Evolutionary conservation across 352 stramenopile species (phyloP).

Genomic region (Globisporangium cystogenes): DNA sequence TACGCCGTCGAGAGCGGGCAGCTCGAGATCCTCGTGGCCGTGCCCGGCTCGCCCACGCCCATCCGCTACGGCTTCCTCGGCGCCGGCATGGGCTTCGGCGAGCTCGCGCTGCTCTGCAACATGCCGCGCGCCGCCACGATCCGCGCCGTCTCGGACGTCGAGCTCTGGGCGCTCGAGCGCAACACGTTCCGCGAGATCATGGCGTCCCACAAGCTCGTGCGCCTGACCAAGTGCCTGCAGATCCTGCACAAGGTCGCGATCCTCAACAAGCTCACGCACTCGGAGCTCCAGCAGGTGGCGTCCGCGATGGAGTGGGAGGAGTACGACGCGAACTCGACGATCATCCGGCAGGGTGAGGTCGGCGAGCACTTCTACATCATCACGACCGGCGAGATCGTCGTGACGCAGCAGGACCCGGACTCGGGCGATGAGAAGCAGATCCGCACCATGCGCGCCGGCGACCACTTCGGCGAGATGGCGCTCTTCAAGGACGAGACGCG

Average conservation of each 20-base stretch:
- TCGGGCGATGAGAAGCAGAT: slow-evolving; percentile 48
- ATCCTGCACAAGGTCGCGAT: slow-evolving; percentile 68
- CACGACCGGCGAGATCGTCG: slow-evolving; percentile 59
- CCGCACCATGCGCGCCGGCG: slow-evolving; percentile 42
- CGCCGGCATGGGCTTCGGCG: slow-evolving; percentile 88
- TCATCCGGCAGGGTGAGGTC: slow-evolving; percentile 42
- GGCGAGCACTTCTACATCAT: slow-evolving; percentile 85
- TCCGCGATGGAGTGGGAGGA: too few relatives aligned
- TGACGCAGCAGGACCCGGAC: too few relatives aligned
- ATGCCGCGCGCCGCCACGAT: slow-evolving; percentile 94
- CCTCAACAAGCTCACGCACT: slow-evolving; percentile 72
- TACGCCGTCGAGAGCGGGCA: slow-evolving; percentile 60
- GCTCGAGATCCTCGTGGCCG: slow-evolving; percentile 64
- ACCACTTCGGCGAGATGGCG: slow-evolving; percentile 84
- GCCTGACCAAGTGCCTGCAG: slow-evolving; percentile 63
- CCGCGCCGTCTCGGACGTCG: slow-evolving; percentile 43
- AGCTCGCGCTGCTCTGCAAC: slow-evolving; percentile 97
- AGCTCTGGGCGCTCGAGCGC: slow-evolving; percentile 85
- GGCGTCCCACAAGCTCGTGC: slow-evolving; percentile 62
- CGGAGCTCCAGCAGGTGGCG: too few relatives aligned
- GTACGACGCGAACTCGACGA: slow-evolving; percentile 37
- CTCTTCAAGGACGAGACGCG: slow-evolving; percentile 84
- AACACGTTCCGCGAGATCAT: too few relatives aligned
- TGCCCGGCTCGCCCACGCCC: slow-evolving; percentile 34
- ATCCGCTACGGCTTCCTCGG: slow-evolving; percentile 69